Evolutionary conservation across 306 rosid genomes (phyloP).

Genomic region (Dryas octopetala): DNA sequence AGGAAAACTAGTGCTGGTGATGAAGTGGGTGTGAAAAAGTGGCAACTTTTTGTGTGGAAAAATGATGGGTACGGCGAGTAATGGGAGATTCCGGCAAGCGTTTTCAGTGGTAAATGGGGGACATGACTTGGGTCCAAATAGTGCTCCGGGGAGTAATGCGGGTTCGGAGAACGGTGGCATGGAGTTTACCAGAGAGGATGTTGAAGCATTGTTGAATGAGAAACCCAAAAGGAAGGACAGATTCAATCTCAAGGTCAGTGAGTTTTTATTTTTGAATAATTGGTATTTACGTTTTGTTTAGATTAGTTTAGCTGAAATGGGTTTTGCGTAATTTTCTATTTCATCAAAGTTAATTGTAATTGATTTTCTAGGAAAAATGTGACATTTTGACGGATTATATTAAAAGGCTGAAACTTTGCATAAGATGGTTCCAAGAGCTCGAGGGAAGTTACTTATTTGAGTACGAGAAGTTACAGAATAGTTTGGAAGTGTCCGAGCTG

Average conservation of each 20-base stretch:
- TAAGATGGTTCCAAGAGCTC: constrained; percentile 97
- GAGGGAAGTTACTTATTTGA: constrained; percentile 74
- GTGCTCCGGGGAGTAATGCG: constrained; percentile 86
- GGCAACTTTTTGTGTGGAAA: constrained; percentile 27
- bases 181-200: constrained; percentile 93
- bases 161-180: constrained; percentile 76
- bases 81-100: constrained; percentile 69
- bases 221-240: constrained; percentile 84
- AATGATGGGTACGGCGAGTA: constrained; percentile 87
- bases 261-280: constrained; percentile 8
- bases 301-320: constrained; percentile 7
- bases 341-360: neutral
- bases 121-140: constrained; percentile 62
- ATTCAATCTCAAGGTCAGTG: constrained; percentile 85
- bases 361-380: constrained; percentile 81
- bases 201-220: constrained; percentile 77
- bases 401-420: constrained; percentile 83
- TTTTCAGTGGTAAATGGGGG: constrained; percentile 73
- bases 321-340: constrained; percentile 18
- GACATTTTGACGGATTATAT: constrained; percentile 86
- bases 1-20: constrained; percentile 31
- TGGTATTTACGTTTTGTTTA: constrained; percentile 2
- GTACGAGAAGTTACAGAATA: constrained; percentile 66
- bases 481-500: constrained; percentile 64
- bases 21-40: constrained; percentile 42